phyloP scores from a whole-genome alignment of 1,284 basidiomycete species.

The Hypsizygus ulmarius region DNA sequence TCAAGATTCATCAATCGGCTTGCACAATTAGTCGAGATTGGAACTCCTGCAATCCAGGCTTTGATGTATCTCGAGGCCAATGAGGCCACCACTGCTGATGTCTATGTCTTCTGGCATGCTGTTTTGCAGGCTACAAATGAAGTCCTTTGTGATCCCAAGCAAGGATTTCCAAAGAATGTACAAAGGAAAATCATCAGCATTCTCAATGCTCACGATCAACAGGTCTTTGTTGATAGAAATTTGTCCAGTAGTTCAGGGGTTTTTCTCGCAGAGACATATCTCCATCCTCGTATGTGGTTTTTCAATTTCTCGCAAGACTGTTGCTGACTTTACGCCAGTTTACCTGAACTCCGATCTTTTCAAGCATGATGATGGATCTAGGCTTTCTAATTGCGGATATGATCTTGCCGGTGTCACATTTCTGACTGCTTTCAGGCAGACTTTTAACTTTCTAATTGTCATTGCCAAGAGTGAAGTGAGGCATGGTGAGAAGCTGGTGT shows the following conservation, averaged over 20 bases:
- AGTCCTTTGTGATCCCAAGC: slow-evolving; percentile 3
- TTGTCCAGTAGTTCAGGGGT: slow-evolving; percentile 15
- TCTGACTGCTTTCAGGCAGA: slow-evolving; percentile 14
- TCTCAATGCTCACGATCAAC: slow-evolving; percentile 20
- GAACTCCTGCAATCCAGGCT: slow-evolving; percentile 22
- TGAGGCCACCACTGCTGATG: slow-evolving; percentile 26
- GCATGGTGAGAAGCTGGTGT: slow-evolving; percentile 13
- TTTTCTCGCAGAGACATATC: slow-evolving; percentile 23
- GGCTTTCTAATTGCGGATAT: not conserved
- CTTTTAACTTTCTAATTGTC: slow-evolving; percentile 15
- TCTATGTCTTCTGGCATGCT: slow-evolving; percentile 29
- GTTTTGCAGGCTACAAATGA: slow-evolving; percentile 17
- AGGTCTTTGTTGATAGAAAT: slow-evolving; percentile 21
- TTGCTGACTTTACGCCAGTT: slow-evolving; percentile 7
- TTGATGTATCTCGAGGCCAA: slow-evolving; percentile 29
- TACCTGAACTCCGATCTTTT: slow-evolving; percentile 11
- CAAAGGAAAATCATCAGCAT: slow-evolving; percentile 24
- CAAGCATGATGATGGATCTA: not conserved
- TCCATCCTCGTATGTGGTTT: slow-evolving; percentile 23
- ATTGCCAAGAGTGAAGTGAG: slow-evolving; percentile 17
- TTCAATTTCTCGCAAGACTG: not conserved
- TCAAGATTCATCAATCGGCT: slow-evolving; percentile 14
- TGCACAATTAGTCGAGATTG: slow-evolving; percentile 17
- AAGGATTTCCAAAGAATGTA: slow-evolving; percentile 18
- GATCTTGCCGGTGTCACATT: slow-evolving; percentile 17